Evolutionary conservation across 441 rosid genomes (phyloP), one percentile per base, ranked within the genome.

Genomic region (Gossypium gossypioides): DNA sequence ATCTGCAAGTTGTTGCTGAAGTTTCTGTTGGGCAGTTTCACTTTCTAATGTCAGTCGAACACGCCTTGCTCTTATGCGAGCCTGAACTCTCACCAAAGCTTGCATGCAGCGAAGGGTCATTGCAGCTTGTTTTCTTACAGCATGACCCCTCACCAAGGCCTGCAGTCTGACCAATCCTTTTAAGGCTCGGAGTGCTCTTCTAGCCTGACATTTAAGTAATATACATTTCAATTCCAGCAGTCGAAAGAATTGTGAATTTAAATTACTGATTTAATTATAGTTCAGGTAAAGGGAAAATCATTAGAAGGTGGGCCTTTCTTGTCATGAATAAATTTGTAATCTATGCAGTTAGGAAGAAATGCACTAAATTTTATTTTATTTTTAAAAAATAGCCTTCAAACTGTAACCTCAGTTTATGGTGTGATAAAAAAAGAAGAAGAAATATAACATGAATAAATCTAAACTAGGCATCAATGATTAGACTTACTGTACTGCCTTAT

Each of bases 101-200:
- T 96, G 98, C 98, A 96, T 96, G 81, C 99, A 89, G 76, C 98
- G 93, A 74, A 96, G 97, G 40, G 99, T 96, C 78, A 96, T 90
- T 25, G 99, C 98, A 78, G 99, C 98, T 84, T 96, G 98, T 83
- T 96, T 92, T 81, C 99, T 91, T 77, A 96, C 97, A 71, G 98
- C 97, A 75, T 92, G 97, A 55, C 99, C 99, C 82, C 99, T 86
- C 44, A 92, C 98, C 81, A 96, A 96, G 25, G 99, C 99, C 84
- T 96, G 99, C 70, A 96, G 96, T 81, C 99, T 89, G 78, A 96
- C 99, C 76, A 96, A 84, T 82, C 99, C 98, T 81, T 88, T 95
- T 81, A 95, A 81, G 13, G 99, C 99, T 73, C 90, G 84, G 52
- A 95, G 79, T 56, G 99, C 99, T 86, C 99, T 87, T 88, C 98